Conservation (phyloP, 306 rosid genomes). For the Adenanthera pavonina region DNA sequence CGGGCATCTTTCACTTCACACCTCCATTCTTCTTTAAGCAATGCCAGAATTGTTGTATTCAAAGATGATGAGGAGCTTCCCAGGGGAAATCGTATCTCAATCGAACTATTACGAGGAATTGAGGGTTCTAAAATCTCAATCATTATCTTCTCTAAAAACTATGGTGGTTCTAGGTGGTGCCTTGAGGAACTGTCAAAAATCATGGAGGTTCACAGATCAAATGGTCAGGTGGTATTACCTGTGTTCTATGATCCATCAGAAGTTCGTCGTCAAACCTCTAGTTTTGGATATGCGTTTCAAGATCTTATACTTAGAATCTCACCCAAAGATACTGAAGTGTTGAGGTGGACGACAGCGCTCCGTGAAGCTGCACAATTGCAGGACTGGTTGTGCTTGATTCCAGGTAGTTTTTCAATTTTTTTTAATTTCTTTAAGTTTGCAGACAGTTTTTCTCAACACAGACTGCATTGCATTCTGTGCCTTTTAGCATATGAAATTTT, state of each 20-base stretch:
- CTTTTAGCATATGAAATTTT: no score
- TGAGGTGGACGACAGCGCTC: constrained; percentile 9
- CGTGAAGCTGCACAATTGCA: not conserved
- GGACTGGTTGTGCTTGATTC: not conserved
- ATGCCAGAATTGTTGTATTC: not conserved
- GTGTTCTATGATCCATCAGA: no score
- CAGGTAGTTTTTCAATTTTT: constrained; percentile 3
- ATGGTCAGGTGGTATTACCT: no score
- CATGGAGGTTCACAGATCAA: no score
- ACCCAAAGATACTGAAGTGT: not conserved
- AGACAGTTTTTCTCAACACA: no score
- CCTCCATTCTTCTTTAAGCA: constrained; percentile 12
- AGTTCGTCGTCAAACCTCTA: not conserved
- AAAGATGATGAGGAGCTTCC: not conserved
- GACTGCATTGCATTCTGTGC: no score
- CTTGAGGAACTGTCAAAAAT: not conserved
- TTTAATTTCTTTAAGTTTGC: not conserved
- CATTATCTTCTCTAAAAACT: constrained; percentile 23
- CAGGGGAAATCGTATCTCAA: not conserved
- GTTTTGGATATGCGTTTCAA: not conserved
- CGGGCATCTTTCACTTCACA: not conserved
- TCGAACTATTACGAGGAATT: not conserved
- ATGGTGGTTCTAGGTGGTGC: constrained; percentile 41
- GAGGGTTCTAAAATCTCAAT: not conserved
- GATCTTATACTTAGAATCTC: no score